Percentiles rank a stretch among this genome's conserved stretches.
Evolutionary conservation across 2,329 filamentous ascomycete species (phyloP).

Genomic region (Claviceps cyperi): DNA sequence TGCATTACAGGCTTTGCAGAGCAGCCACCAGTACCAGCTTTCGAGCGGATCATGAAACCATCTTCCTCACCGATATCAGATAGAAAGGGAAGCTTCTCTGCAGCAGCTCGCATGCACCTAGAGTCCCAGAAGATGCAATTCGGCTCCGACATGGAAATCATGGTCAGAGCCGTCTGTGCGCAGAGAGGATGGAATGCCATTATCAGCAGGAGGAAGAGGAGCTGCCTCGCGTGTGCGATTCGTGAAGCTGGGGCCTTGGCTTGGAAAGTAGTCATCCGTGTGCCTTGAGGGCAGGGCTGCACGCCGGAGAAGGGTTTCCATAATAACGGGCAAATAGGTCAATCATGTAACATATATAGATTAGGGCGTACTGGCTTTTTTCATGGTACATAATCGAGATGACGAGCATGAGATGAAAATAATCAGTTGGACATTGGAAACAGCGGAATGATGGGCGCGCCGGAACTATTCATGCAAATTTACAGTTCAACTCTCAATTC

Average conservation of each 20-base stretch:
- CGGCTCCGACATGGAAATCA: conserved; percentile 52
- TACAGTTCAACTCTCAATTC: too few species aligned
- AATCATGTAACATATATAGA: background rate
- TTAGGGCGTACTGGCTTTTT: background rate
- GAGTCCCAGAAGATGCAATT: conserved; percentile 43
- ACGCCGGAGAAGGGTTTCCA: background rate
- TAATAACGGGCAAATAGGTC: background rate
- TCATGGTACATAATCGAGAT: background rate
- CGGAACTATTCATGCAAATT: too few species aligned
- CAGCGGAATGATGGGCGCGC: background rate
- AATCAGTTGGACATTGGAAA: background rate
- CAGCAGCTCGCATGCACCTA: conserved; percentile 38
- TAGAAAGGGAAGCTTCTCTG: conserved; percentile 24
- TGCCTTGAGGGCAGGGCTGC: conserved; percentile 21
- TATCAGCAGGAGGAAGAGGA: conserved; percentile 50
- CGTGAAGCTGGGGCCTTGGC: conserved; percentile 59
- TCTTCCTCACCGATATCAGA: conserved; percentile 16
- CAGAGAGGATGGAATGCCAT: conserved; percentile 62
- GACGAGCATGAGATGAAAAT: background rate
- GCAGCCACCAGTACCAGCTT: conserved; percentile 34
- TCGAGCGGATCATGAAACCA: conserved; percentile 20
- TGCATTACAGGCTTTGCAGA: conserved; percentile 41
- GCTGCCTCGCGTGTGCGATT: conserved; percentile 60
- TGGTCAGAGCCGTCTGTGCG: conserved; percentile 59
- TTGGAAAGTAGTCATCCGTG: conserved; percentile 51